Conservation (phyloP, 2,329 filamentous ascomycete species). For the Talaromyces piceae region DNA sequence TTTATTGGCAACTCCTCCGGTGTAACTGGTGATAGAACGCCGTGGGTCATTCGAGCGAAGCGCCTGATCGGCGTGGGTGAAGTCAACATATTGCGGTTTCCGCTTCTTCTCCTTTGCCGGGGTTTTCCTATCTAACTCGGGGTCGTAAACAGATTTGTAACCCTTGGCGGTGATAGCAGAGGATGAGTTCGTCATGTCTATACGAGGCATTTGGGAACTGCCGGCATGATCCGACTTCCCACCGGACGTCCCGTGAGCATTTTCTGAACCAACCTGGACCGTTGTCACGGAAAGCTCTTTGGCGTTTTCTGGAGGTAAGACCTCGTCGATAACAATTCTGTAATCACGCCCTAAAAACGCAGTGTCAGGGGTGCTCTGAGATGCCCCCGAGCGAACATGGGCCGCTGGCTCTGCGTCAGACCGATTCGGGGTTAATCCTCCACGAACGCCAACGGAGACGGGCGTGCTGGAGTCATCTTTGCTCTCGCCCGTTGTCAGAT, state of each 20-base stretch:
- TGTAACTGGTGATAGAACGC: conserved; percentile 58
- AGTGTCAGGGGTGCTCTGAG: neutral
- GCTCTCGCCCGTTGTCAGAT: neutral
- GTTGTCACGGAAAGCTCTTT: neutral
- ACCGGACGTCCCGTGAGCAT: neutral
- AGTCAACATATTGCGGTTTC: conserved; percentile 47
- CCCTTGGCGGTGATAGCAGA: conserved; percentile 36
- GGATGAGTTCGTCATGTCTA: neutral
- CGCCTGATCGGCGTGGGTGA: conserved; percentile 46
- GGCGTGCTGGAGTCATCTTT: neutral
- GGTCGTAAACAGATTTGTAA: conserved; percentile 55
- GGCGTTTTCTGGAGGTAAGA: neutral
- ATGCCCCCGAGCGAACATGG: neutral
- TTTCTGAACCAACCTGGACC: neutral
- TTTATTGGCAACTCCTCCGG: conserved; percentile 55
- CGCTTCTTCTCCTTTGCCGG: conserved; percentile 49
- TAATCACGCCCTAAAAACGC: neutral
- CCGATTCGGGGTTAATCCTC: neutral
- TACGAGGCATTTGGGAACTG: neutral
- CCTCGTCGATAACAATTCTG: neutral
- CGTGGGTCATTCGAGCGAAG: conserved; percentile 75
- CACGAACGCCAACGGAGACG: conserved; percentile 10
- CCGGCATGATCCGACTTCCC: neutral
- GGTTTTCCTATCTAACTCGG: conserved; percentile 52
- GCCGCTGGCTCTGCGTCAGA: neutral